phyloP scores from a whole-genome alignment of 345 rosid genomes.

The Geranium brycei region DNA sequence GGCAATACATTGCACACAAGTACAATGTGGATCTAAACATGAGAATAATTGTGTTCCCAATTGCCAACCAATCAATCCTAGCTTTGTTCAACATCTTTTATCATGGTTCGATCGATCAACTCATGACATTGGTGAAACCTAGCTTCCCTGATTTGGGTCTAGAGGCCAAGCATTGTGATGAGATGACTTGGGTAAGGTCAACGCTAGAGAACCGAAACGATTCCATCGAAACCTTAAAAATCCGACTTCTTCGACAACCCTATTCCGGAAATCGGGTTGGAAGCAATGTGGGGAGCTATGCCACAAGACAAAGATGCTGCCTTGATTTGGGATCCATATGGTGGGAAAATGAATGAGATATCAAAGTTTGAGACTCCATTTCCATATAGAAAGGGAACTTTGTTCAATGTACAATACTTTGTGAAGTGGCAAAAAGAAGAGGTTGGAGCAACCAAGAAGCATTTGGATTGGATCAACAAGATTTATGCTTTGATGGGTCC shows the following conservation, averaged over 20 bases:
- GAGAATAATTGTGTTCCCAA: slow-evolving; percentile 20
- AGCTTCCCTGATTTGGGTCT: slow-evolving; percentile 34
- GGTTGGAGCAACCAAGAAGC: slow-evolving; percentile 19
- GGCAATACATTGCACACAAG: slow-evolving; percentile 29
- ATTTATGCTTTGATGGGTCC: slow-evolving; percentile 30
- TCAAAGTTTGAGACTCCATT: slow-evolving; percentile 21
- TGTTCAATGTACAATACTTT: slow-evolving; percentile 26
- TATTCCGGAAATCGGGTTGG: slow-evolving; percentile 19
- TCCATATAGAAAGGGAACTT: slow-evolving; percentile 28
- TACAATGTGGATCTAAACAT: slow-evolving; percentile 28
- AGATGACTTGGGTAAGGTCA: slow-evolving; percentile 38
- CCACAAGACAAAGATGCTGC: slow-evolving; percentile 19
- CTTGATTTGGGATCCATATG: slow-evolving; percentile 25
- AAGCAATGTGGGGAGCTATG: slow-evolving; percentile 26
- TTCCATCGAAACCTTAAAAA: neutral
- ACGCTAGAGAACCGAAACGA: neutral
- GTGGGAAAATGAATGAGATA: slow-evolving; percentile 24
- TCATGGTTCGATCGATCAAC: slow-evolving; percentile 19
- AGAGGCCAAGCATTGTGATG: slow-evolving; percentile 15
- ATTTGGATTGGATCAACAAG: slow-evolving; percentile 35
- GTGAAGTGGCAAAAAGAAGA: slow-evolving; percentile 23
- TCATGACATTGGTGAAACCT: slow-evolving; percentile 18
- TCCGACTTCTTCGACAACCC: slow-evolving; percentile 49
- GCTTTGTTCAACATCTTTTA: slow-evolving; percentile 27
- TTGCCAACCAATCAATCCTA: neutral